A percentile compares a stretch with the other conserved stretches of the same genome.
phyloP scores from a whole-genome alignment of 345 rosid genomes.

The Citrus maxima region DNA sequence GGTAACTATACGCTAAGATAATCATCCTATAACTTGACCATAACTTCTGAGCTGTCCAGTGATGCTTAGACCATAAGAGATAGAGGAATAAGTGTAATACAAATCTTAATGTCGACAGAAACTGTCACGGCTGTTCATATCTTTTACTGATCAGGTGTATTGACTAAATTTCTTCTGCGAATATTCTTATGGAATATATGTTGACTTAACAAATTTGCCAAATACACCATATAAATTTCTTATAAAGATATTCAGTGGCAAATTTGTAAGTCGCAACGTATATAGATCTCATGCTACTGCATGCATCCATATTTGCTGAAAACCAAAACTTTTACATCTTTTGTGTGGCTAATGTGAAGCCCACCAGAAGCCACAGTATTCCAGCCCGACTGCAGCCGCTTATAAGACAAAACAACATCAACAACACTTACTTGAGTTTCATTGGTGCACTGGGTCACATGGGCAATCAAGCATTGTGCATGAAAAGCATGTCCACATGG shows the following conservation, averaged over 20 bases:
- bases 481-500: slow-evolving; percentile 97
- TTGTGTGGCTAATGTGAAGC: not conserved
- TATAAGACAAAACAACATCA: slow-evolving; percentile 20
- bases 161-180: not conserved
- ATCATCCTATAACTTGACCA: not conserved
- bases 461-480: slow-evolving; percentile 83
- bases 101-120: not conserved
- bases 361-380: not conserved
- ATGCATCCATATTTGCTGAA: not conserved
- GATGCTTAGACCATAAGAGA: not conserved
- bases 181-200: not conserved
- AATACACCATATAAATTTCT: not conserved
- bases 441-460: slow-evolving; percentile 57
- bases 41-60: not conserved
- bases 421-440: slow-evolving; percentile 49
- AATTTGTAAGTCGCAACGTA: not conserved
- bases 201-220: not conserved
- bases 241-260: not conserved
- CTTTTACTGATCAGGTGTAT: not conserved
- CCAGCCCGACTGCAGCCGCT: not conserved
- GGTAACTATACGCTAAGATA: too few relatives aligned
- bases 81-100: too few relatives aligned
- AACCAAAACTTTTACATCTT: not conserved
- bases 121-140: not conserved
- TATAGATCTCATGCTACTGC: not conserved